These are phyloP conservation scores for Cubamyces lactineus DNA, from an alignment of 768 basidiomycete genomes.

Conservation along the genomic window DNA sequence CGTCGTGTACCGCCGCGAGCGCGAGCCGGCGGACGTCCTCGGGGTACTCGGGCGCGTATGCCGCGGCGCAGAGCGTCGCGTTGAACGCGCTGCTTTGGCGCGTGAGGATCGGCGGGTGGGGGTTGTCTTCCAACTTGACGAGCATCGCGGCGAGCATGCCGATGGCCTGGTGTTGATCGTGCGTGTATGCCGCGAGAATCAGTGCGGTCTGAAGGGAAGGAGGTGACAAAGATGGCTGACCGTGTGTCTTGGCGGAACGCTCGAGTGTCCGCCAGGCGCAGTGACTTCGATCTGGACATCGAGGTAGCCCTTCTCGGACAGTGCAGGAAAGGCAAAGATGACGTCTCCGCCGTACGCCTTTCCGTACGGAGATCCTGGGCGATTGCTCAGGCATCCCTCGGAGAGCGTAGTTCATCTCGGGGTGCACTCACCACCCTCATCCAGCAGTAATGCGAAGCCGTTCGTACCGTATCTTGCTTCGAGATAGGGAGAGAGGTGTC, in stretches of 20 bases:
- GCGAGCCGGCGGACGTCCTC: constrained; percentile 50
- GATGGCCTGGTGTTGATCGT: constrained; percentile 9
- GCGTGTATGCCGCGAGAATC: background rate
- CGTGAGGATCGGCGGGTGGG: constrained; percentile 53
- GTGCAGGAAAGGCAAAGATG: constrained; percentile 61
- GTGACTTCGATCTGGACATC: constrained; percentile 65
- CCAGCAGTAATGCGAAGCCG: constrained; percentile 77
- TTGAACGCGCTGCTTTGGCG: constrained; percentile 54
- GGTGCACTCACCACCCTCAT: constrained; percentile 74
- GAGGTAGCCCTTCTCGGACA: constrained; percentile 76
- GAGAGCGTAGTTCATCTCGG: background rate
- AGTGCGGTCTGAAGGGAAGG: background rate
- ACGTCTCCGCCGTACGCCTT: constrained; percentile 51
- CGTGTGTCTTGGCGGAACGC: constrained; percentile 83
- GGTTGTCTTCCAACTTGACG: constrained; percentile 68
- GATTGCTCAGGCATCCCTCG: constrained; percentile 38
- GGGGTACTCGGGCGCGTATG: constrained; percentile 60
- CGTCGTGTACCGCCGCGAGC: constrained; percentile 48
- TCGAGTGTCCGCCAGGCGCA: constrained; percentile 83
- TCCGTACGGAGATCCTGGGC: constrained; percentile 46
- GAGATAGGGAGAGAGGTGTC: constrained; percentile 49
- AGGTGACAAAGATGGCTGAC: constrained; percentile 38
- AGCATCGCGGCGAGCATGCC: constrained; percentile 74
- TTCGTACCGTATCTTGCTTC: constrained; percentile 66
- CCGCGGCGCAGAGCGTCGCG: constrained; percentile 63